A percentile compares a stretch with the other conserved stretches of the same genome.
These are phyloP conservation scores for Nemania sp. DNA, from an alignment of 2,329 filamentous ascomycete genomes.

Conservation along the genomic window DNA sequence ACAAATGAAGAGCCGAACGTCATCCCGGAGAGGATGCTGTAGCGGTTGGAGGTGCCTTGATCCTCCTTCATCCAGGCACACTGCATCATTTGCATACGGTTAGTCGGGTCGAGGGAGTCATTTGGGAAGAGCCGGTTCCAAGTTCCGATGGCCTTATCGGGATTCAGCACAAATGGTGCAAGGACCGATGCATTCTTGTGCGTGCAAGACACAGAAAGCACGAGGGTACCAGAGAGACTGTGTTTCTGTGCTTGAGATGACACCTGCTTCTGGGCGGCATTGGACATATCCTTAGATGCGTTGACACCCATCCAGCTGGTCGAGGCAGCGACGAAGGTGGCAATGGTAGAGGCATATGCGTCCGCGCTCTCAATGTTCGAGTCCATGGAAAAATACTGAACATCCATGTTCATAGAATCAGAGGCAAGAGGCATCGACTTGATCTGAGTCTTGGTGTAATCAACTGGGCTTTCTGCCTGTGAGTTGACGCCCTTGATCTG, in stretches of 20 bases:
- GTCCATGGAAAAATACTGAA: constrained; percentile 39
- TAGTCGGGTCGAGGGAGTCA: constrained; percentile 26
- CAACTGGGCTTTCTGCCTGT: constrained; percentile 35
- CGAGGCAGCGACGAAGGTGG: constrained; percentile 20
- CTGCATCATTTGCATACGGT: constrained; percentile 2
- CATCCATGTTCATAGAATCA: constrained; percentile 40
- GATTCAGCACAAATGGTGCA: constrained; percentile 33
- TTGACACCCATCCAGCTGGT: constrained; percentile 25
- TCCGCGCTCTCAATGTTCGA: constrained; percentile 27
- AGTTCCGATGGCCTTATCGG: constrained; percentile 36
- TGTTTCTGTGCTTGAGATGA: constrained; percentile 28
- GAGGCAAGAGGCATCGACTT: constrained; percentile 38
- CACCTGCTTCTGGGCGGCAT: constrained; percentile 29
- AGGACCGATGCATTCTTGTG: constrained; percentile 38
- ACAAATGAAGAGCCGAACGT: constrained; percentile 40
- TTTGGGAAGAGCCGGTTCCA: constrained; percentile 34
- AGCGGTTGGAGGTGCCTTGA: constrained; percentile 16
- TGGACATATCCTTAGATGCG: constrained; percentile 23
- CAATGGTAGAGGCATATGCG: constrained; percentile 16
- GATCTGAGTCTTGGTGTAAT: constrained; percentile 35
- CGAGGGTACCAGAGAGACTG: constrained; percentile 34
- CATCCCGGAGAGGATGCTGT: constrained; percentile 38
- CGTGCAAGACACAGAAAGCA: constrained; percentile 37
- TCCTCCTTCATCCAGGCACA: not conserved
- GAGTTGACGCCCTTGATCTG: constrained; percentile 20